These are phyloP conservation scores for Solanum megistacrolobum DNA, from an alignment of 257 asterid genomes.

Conservation along the genomic window DNA sequence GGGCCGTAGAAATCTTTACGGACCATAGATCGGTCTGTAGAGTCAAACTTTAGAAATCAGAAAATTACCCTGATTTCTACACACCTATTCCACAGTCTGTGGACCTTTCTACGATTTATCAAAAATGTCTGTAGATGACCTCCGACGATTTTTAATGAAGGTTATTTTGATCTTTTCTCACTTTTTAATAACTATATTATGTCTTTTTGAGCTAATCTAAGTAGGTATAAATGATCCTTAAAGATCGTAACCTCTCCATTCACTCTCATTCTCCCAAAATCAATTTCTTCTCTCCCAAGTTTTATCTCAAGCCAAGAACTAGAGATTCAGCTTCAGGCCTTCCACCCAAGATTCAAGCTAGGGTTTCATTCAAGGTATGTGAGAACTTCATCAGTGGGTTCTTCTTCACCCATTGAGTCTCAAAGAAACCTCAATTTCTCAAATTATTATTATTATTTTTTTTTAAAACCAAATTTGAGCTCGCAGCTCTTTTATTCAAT, in stretches of 20 bases:
- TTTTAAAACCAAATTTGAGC: too few relatives aligned
- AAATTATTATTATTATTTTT: too few relatives aligned
- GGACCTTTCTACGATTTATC: not conserved
- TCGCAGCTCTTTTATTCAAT: too few relatives aligned
- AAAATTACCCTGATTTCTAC: not conserved
- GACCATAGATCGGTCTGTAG: not conserved
- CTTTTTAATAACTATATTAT: not conserved
- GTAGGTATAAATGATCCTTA: too few relatives aligned
- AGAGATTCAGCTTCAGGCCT: too few relatives aligned
- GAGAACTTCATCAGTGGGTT: not conserved
- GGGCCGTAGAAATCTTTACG: not conserved
- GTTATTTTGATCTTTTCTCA: not conserved
- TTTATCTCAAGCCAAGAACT: too few relatives aligned
- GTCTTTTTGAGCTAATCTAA: not conserved
- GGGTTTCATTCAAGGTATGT: not conserved
- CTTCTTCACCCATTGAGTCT: not conserved
- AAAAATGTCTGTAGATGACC: not conserved
- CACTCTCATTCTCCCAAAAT: too few relatives aligned
- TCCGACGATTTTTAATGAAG: not conserved
- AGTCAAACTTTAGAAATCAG: not conserved
- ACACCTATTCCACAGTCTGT: not conserved
- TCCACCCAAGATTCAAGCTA: too few relatives aligned
- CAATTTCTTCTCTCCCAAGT: too few relatives aligned
- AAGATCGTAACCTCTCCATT: too few relatives aligned
- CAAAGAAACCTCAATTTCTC: not conserved